Evolutionary conservation across 1,139 yeast species (phyloP).

Genomic region (Schwanniomyces etchellsii): DNA sequence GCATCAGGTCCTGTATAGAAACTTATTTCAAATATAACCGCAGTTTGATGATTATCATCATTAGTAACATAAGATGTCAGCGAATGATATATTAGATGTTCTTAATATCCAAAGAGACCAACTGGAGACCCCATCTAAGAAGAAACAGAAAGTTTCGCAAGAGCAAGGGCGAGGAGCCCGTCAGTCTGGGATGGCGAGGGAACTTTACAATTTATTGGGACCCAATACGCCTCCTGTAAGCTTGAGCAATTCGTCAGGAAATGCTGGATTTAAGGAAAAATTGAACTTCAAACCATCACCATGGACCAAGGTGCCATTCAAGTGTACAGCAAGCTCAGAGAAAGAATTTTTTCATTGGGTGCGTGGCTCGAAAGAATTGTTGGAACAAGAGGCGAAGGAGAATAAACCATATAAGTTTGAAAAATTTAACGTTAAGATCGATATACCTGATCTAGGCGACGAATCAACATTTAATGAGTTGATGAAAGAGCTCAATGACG

Average conservation of each 20-base stretch:
- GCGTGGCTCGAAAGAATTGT: slow-evolving; percentile 58
- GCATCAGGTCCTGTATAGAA: too few species aligned
- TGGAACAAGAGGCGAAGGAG: slow-evolving; percentile 29
- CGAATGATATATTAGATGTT: slow-evolving; percentile 72
- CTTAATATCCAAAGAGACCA: slow-evolving; percentile 54
- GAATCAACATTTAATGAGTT: slow-evolving; percentile 56
- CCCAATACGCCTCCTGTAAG: slow-evolving; percentile 87
- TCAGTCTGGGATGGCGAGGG: slow-evolving; percentile 84
- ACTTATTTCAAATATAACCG: too few species aligned
- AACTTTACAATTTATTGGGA: slow-evolving; percentile 80
- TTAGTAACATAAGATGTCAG: slow-evolving; percentile 30
- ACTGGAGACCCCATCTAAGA: slow-evolving; percentile 30
- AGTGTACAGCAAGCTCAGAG: slow-evolving; percentile 45
- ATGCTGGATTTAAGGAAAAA: slow-evolving; percentile 56
- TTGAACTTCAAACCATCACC: slow-evolving; percentile 71
- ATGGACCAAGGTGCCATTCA: slow-evolving; percentile 69
- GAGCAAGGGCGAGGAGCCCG: slow-evolving; percentile 28
- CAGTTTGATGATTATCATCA: background rate
- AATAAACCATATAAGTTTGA: slow-evolving; percentile 63
- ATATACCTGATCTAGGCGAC: slow-evolving; percentile 64
- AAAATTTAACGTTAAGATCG: slow-evolving; percentile 65
- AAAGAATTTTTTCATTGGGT: slow-evolving; percentile 76
- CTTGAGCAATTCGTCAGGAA: slow-evolving; percentile 42
- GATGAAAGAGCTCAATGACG: slow-evolving; percentile 33
- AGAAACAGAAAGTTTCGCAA: slow-evolving; percentile 25